Evolutionary conservation across 1,284 basidiomycete species (phyloP), one percentile per base, ranked within the genome.

Genomic region (Dichomitus squalens): DNA sequence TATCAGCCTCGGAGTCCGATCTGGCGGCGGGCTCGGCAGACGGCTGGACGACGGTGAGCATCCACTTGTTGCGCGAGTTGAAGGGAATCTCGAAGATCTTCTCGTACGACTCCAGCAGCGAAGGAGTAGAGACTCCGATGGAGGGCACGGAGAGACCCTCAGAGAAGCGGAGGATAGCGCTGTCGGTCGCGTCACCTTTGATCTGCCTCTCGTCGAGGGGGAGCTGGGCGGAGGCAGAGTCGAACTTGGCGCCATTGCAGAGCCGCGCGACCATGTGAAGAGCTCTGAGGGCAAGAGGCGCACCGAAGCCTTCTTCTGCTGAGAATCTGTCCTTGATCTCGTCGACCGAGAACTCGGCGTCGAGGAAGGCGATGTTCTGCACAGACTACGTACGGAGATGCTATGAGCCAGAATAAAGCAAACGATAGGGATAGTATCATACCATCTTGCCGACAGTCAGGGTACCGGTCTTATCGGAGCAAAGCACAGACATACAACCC

Each of bases 61-160:
- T 87, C 77, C 81, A 88, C 69, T 88, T 88, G 67, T 86, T 86
- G 69, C 80, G 81, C 14, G 84, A 86, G 70, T 84, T 86, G 75
- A 88, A 88, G 6, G 80, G 79, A 49, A 82, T 74, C 54, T 79
- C 76, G 49, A 79, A 79, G 7, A 73, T 56, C 59, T 74, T 74
- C 51, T 61, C 61, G 49, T 72, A 70, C 0, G 62, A 63, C 1
- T 54, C 57, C 50, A 74, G 60, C 14, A 77, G 63, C 2, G 64
- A 2, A 5, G 55, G 1, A 7, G 69, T 57, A 34, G 69, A 46
- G 43, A 72, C 57, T n/a, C 64, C 50, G 21, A 65, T 55, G 18
- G 58, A 57, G 2, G 64, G 60, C 33, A 64, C 48, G 2, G 68
- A 67, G 8, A 85, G 64, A 7, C 70, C 70, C 64, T 86, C 85